Evolutionary conservation across 2,329 filamentous ascomycete genomes (phyloP), one percentile per base, ranked within the genome.

Genomic region (Fusarium oligoseptatum): DNA sequence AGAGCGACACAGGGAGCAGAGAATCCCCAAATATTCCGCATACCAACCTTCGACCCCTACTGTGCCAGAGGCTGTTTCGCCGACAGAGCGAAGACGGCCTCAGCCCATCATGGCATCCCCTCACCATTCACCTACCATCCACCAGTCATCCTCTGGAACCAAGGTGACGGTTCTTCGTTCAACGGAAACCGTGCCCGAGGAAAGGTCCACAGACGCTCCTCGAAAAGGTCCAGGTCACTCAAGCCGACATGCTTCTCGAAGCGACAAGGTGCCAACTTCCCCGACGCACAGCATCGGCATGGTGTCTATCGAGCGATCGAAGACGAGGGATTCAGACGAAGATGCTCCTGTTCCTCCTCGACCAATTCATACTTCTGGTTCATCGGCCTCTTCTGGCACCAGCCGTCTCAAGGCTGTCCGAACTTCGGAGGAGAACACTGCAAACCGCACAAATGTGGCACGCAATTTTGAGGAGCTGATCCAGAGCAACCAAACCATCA

Each of bases 381-480:
- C 89, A 0, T 87, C 87, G 8, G 83, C 84, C 2, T 88, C 88
- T 0, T 88, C 89, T 0, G 82, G 81, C 6, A 84, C 86, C 3
- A 85, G 83, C 68, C 90, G 88, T 68, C 80, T 89, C 58, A 90
- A 89, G 79, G 82, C 87, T 9, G 82, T 88, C 3, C 86, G 89
- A 43, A 88, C 85, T 5, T 92, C 91, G 0, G 90, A 92, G 72
- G 91, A 92, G 17, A 88, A 86, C 74, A 81, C 79, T 37, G 82
- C 82, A 20, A 86, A 79, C 66, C 85, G 84, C 7, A 83, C 85
- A 55, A 89, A 92, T 67, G 89, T 92, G 58, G 89, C 90, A 11
- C 90, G 89, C 56, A 91, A 93, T 76, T 92, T 97, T 78, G 94
- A 97, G 79, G 89, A 95, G 76, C 86, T 96, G 60, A 95, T 97